Base-by-base conservation (phyloP, 1,139 yeast genomes). In the Taphrina wiesneri region DNA sequence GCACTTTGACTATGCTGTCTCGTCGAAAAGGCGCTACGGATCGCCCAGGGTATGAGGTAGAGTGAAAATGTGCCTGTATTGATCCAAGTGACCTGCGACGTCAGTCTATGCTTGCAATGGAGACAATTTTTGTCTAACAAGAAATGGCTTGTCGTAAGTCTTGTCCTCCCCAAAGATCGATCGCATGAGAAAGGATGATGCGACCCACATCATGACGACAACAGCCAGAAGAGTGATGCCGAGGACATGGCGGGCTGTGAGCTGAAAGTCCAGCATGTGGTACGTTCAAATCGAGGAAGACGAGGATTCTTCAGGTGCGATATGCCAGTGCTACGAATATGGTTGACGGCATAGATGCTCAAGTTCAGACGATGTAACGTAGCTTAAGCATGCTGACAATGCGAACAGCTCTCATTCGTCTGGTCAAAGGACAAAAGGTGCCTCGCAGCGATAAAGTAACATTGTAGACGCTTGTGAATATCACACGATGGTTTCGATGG, bases 31-130 rank as follows among this genome's bases (percentile, higher is more conserved):
- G 15, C 15, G 41, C 26, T 56, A 9, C 70, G 69, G 17, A 67
- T n/a, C 43, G 71, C 60, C 66, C 78, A 68, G 1, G 96, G 96
- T 32, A 87, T 75, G 63, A 93, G 79, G 74, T 92, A 93, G 65
- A 93, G 79, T 13, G 85, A 80, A 74, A 93, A 93, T 26, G 95
- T 84, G 5, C 92, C 86, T 0, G 98, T 92, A 77, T 92, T 93
- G 70, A 92, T 76, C 78, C 92, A 93, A 0, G 99, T 93, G 71
- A 93, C 88, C 71, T 92, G 84, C 90, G 92, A 17, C 99, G 98
- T 75, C 93, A 93, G 62, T 91, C 78, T 75, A 93, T 36, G 81
- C 68, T 83, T 84, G 34, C 21, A 6, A 61, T 19, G 9, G 28
- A 59, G 65, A 32, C 56, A 53, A 23, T 63, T 62, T 67, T n/a